phyloP scores from a whole-genome alignment of 1,139 yeast genomes.

The Geotrichum armillariae region DNA sequence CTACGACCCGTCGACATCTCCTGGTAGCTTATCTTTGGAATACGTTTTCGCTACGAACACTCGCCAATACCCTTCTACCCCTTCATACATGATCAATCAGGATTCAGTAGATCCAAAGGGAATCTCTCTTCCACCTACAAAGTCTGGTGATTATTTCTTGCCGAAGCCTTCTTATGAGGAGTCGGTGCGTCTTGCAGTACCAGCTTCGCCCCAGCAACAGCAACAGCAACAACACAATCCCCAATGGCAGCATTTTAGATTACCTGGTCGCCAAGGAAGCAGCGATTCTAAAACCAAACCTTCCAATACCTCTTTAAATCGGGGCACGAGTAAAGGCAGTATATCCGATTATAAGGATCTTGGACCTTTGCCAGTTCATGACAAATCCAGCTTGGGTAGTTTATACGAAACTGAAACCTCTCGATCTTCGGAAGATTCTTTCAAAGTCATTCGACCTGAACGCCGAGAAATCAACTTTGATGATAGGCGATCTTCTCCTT shows the following conservation, averaged over 20 bases:
- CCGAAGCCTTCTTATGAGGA: constrained; percentile 17
- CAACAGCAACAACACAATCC: constrained; percentile 2
- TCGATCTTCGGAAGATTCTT: constrained; percentile 43
- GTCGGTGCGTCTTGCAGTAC: not conserved
- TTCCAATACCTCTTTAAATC: not conserved
- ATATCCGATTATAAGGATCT: constrained; percentile 10
- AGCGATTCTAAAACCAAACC: constrained; percentile 2
- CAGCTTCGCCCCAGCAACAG: constrained; percentile 2
- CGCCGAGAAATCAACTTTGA: constrained; percentile 77
- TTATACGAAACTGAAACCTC: constrained; percentile 12
- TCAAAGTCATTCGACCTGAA: constrained; percentile 67
- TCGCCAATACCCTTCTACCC: constrained; percentile 32
- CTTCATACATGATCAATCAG: constrained; percentile 33
- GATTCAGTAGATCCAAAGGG: constrained; percentile 13
- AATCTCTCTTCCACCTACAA: constrained; percentile 15
- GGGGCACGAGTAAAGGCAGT: constrained; percentile 4
- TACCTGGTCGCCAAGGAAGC: constrained; percentile 8
- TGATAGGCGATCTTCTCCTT: constrained; percentile 75
- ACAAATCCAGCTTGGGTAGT: constrained; percentile 17
- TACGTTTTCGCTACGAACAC: constrained; percentile 19
- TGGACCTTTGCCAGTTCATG: constrained; percentile 1
- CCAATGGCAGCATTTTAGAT: constrained; percentile 18
- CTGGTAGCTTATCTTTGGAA: constrained; percentile 26
- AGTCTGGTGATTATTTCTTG: constrained; percentile 19
- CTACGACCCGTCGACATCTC: constrained; percentile 22